Base-by-base conservation (phyloP, 371 early-diverging fungal species). In the Basidiobolus meristosporus region DNA sequence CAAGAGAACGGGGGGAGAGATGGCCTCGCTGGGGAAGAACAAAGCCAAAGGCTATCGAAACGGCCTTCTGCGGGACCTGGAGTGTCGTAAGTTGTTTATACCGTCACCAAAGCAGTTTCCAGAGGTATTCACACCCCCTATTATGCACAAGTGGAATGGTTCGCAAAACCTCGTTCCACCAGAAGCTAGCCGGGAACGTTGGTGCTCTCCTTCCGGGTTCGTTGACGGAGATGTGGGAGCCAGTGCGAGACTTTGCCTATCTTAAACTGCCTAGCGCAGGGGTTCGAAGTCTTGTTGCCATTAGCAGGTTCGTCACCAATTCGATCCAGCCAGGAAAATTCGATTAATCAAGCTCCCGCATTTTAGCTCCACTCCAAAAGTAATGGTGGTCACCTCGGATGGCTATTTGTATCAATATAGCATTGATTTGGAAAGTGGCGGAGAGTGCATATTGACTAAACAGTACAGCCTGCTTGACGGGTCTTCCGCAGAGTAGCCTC, bases 161-260 rank as follows among this genome's bases (percentile, higher is more conserved):
- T 36, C 59, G 70, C 21, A 58, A 71, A 16, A 62, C 68, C n/a
- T 75, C 76, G 4, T 53, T 69, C 50, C 59, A 72, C 37, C 28
- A 20, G 5, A 14, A 19, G n/a, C 18, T 45, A 9, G 56, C 59
- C 39, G 63, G 51, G 43, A 73, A 68, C 43, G 41, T 83, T 28
- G 82, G 81, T 5, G 81, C 77, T 12, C 77, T 81, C 43, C 62
- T 93, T 31, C 96, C 96, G 10, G 83, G 82, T 34, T 62, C 66
- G 42, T 53, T 95, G 2, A 79, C 87, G 2, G 90, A 90, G 43
- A 86, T 91, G 51, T 90, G 82, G 82, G 95, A 95, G 48, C 93
- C 93, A 6, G 59, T 82, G 30, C 68, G 97, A 12, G 90, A 96
- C 56, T 92, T 91, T 60, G 93, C 92, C 1, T 77, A 71, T 30